Base-by-base conservation (phyloP, 768 basidiomycete genomes). In the Suillus luteus region DNA sequence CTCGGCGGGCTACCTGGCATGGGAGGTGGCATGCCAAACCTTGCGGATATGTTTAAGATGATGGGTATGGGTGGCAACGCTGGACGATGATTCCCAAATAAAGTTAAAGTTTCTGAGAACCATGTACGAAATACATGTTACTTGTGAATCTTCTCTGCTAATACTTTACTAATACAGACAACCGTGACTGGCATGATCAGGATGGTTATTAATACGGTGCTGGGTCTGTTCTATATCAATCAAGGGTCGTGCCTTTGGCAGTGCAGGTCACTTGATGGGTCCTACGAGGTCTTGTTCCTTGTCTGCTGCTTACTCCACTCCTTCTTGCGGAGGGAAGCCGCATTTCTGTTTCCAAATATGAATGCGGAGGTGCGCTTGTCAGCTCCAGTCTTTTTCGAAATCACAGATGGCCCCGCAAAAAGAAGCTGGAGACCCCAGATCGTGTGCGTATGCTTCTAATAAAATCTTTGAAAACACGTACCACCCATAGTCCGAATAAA, bases 1-100 rank as follows among this genome's bases (percentile, higher is more conserved):
- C 69, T 83, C 14, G 87, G 88, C 11, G 86, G 86, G 7, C 70
- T 78, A 55, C 67, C 74, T 55, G 76, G 77, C 38, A 73, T 87
- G 64, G 85, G 84, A 24, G 88, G 88, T n/a, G 86, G 86, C 3
- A 85, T 88, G 84, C 83, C 85, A 57, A 85, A 86, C 60, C 86
- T 92, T 82, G 82, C 78, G 24, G 91, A 93, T 67, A 89, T 93
- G 88, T 80, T 92, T 73, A 92, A 92, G 79, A 90, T 92, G 91
- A 91, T 92, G 91, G 89, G 90, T 9, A 90, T 90, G 89, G 88
- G 88, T 62, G 83, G 85, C 62, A 69, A 71, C 68, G 68, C 74
- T 57, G 75, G 76, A 65, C 75, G 74, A 67, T 77, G 66, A 44
- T 41, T 61, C 27, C 61, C 38, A 66, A 43, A 61, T 59, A 58